Conservation (phyloP, 2,329 filamentous ascomycete genomes). For the Ascocoryne sarcoides region DNA sequence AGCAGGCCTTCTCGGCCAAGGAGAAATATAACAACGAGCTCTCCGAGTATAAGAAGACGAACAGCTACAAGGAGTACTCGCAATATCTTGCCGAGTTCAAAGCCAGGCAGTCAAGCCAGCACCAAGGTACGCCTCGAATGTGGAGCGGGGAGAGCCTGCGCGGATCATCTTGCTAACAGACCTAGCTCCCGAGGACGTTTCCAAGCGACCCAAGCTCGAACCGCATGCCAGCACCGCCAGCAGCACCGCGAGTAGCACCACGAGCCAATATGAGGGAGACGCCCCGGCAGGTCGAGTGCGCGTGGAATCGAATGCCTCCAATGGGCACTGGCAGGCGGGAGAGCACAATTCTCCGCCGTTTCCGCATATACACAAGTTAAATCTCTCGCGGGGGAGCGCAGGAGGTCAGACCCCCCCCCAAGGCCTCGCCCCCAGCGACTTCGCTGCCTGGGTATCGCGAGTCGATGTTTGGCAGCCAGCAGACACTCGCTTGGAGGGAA, state of each 20-base stretch:
- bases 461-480: constrained; percentile 18
- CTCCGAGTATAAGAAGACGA: constrained; percentile 68
- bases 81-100: constrained; percentile 73
- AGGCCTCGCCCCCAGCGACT: constrained; percentile 8
- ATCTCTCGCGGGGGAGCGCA: constrained; percentile 3
- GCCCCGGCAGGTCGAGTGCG: constrained; percentile 9
- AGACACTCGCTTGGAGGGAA: constrained; percentile 24
- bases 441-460: constrained; percentile 28
- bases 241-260: constrained; percentile 19
- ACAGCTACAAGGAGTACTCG: constrained; percentile 58
- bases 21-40: constrained; percentile 69
- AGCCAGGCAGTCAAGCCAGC: constrained; percentile 53
- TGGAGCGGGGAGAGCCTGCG: too few species aligned
- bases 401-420: constrained; percentile 15
- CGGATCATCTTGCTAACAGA: too few species aligned
- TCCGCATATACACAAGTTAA: constrained; percentile 10
- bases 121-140: constrained; percentile 39
- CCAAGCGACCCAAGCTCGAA: constrained; percentile 28
- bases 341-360: constrained; percentile 9
- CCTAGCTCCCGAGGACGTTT: constrained; percentile 13
- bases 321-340: constrained; percentile 17
- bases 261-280: constrained; percentile 18
- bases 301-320: constrained; percentile 19
- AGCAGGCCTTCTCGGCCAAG: constrained; percentile 62
- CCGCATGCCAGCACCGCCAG: constrained; percentile 18